Evolutionary conservation across 352 stramenopile species (phyloP).

Genomic region (Phytophthora agathidicida): DNA sequence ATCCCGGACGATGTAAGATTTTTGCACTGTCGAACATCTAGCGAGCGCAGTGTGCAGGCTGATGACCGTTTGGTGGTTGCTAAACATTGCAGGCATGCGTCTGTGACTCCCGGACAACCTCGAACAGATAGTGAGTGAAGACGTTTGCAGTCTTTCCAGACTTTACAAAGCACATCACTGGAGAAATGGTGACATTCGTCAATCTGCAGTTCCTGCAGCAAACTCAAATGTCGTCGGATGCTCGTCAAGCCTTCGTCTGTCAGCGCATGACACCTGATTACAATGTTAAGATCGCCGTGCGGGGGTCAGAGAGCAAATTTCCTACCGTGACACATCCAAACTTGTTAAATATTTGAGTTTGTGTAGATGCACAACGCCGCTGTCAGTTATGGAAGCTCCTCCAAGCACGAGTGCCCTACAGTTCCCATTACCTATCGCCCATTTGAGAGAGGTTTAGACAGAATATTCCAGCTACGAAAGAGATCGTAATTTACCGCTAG

Average conservation of each 20-base stretch:
- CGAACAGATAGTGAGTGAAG: slow-evolving; percentile 53
- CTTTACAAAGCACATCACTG: slow-evolving; percentile 43
- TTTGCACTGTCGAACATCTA: slow-evolving; percentile 72
- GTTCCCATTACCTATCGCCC: slow-evolving; percentile 5
- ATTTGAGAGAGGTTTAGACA: background rate
- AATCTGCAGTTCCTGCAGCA: slow-evolving; percentile 55
- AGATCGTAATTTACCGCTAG: slow-evolving; percentile 7
- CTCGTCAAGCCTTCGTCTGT: slow-evolving; percentile 59
- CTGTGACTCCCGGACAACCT: slow-evolving; percentile 54
- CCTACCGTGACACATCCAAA: slow-evolving; percentile 39
- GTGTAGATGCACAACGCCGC: slow-evolving; percentile 18
- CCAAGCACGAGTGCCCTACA: slow-evolving; percentile 30
- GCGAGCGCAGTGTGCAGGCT: slow-evolving; percentile 19
- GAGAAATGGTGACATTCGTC: slow-evolving; percentile 73
- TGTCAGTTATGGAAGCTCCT: slow-evolving; percentile 38
- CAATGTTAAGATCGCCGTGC: no score
- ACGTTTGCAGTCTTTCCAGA: slow-evolving; percentile 64
- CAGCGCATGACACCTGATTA: slow-evolving; percentile 46
- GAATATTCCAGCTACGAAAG: no score
- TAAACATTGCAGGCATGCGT: slow-evolving; percentile 62
- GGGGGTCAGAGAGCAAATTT: background rate
- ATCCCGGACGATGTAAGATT: slow-evolving; percentile 69
- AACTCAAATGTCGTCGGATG: slow-evolving; percentile 49
- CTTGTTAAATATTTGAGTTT: slow-evolving; percentile 38
- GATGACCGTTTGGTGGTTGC: slow-evolving; percentile 51